Percentiles rank a stretch among this genome's conserved stretches.
Evolutionary conservation across 192 early-diverging fungal species (phyloP).

Genomic region (Diversispora eburnea): DNA sequence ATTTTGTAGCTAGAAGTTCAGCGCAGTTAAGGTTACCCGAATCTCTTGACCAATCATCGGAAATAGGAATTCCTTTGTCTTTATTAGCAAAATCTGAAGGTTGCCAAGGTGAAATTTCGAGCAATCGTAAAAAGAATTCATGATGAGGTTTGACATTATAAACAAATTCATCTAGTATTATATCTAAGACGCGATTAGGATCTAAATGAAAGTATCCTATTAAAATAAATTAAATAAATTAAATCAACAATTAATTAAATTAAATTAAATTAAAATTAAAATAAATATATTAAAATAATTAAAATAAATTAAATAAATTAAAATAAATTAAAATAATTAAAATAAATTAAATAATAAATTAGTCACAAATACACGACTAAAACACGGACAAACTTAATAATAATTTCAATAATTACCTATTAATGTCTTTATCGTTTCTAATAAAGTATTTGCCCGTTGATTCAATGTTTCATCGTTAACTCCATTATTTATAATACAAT

Average conservation of each 20-base stretch:
- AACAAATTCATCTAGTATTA: slow-evolving; percentile 73
- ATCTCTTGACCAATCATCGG: slow-evolving; percentile 11
- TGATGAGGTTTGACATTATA: slow-evolving; percentile 63
- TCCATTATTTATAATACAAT: slow-evolving; percentile 22
- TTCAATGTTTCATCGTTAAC: slow-evolving; percentile 5
- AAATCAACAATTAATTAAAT: background rate
- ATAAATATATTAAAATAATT: background rate
- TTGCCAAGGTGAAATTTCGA: slow-evolving; percentile 53
- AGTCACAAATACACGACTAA: too few relatives aligned
- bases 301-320: slow-evolving; percentile 6
- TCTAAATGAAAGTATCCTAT: slow-evolving; percentile 75
- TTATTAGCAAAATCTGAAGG: slow-evolving; percentile 41
- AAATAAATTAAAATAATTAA: background rate
- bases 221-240: background rate
- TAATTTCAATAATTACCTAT: slow-evolving; percentile 32
- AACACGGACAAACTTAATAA: too few relatives aligned
- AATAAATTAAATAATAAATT: too few relatives aligned
- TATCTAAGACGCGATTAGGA: slow-evolving; percentile 77
- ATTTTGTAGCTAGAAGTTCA: slow-evolving; percentile 14
- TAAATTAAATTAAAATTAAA: background rate
- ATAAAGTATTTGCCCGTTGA: background rate
- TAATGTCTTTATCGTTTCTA: slow-evolving; percentile 23
- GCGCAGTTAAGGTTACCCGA: slow-evolving; percentile 58
- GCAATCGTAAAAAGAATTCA: slow-evolving; percentile 66
- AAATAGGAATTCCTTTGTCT: background rate